phyloP scores from a whole-genome alignment of 2,329 filamentous ascomycete genomes.

The Passalora sequoiae region DNA sequence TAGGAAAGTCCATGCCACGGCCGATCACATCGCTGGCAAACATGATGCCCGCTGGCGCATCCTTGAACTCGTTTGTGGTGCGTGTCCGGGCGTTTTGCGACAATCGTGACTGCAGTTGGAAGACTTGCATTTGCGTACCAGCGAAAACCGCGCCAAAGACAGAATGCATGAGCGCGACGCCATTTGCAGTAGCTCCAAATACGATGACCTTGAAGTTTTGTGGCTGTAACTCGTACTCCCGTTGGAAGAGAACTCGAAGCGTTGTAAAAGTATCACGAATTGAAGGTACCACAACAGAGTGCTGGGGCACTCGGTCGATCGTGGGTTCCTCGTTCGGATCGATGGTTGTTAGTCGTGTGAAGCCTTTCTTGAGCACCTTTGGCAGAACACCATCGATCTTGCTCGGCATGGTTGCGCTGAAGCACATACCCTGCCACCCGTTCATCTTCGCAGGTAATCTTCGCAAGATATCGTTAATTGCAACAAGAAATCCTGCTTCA shows the following conservation, averaged over 20 bases:
- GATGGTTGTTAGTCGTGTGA: slow-evolving; percentile 41
- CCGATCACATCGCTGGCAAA: slow-evolving; percentile 71
- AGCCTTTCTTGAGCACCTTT: slow-evolving; percentile 40
- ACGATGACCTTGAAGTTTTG: slow-evolving; percentile 44
- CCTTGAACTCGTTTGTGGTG: slow-evolving; percentile 43
- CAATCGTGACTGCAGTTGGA: slow-evolving; percentile 43
- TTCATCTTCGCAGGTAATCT: slow-evolving; percentile 47
- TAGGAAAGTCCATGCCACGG: slow-evolving; percentile 94
- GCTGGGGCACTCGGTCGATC: slow-evolving; percentile 47
- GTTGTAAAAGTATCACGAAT: slow-evolving; percentile 44
- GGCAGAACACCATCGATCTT: slow-evolving; percentile 43
- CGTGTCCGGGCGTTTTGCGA: slow-evolving; percentile 39
- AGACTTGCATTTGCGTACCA: slow-evolving; percentile 34
- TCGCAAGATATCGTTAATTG: slow-evolving; percentile 49
- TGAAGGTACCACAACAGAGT: slow-evolving; percentile 37
- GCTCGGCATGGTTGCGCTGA: slow-evolving; percentile 43
- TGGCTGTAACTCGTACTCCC: slow-evolving; percentile 38
- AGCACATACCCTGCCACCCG: slow-evolving; percentile 49
- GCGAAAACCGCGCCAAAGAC: slow-evolving; percentile 34
- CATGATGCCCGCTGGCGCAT: slow-evolving; percentile 45
- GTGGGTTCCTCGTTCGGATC: slow-evolving; percentile 43
- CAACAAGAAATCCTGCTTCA: slow-evolving; percentile 50
- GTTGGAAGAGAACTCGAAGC: slow-evolving; percentile 42
- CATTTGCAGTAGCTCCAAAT: slow-evolving; percentile 45
- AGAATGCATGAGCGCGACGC: slow-evolving; percentile 41